Conservation (phyloP, 805 yeast species). For the Metschnikowia matae region DNA sequence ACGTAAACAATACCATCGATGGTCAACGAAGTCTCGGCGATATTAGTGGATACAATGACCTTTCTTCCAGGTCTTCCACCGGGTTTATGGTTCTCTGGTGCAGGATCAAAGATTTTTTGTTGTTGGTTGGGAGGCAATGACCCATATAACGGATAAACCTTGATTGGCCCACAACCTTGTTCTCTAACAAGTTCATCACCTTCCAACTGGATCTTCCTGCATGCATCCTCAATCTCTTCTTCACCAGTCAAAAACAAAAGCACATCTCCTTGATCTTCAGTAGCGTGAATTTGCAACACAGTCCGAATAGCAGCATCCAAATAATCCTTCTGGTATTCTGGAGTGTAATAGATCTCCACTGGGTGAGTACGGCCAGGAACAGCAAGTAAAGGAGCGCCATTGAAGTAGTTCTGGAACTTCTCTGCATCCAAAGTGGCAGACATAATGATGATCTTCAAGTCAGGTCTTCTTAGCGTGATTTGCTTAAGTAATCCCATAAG, state of each 20-base stretch:
- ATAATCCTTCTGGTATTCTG: conserved; percentile 93
- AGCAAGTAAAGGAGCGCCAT: conserved; percentile 88
- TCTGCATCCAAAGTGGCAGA: conserved; percentile 97
- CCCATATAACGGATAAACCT: conserved; percentile 92
- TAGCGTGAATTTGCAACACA: conserved; percentile 93
- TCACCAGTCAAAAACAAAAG: conserved; percentile 89
- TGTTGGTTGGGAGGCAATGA: conserved; percentile 95
- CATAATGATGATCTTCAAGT: conserved; percentile 89
- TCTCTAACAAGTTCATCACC: conserved; percentile 87
- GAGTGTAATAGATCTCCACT: conserved; percentile 94
- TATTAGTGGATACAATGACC: conserved; percentile 87
- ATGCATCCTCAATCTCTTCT: conserved; percentile 97
- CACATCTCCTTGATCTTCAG: conserved; percentile 91
- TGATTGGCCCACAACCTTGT: conserved; percentile 82
- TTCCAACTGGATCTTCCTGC: conserved; percentile 81
- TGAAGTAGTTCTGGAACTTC: conserved; percentile 86
- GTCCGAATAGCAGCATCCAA: conserved; percentile 93
- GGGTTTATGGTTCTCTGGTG: conserved; percentile 66
- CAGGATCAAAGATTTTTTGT: conserved; percentile 88
- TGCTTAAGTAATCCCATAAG: conserved; percentile 91
- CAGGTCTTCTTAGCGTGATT: conserved; percentile 74
- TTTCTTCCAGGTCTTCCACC: conserved; percentile 94
- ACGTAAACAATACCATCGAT: conserved; percentile 97
- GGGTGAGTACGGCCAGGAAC: conserved; percentile 99
- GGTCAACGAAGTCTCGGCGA: conserved; percentile 96